Base-by-base conservation (phyloP, 1,139 yeast species). In the Pichia sp. region DNA sequence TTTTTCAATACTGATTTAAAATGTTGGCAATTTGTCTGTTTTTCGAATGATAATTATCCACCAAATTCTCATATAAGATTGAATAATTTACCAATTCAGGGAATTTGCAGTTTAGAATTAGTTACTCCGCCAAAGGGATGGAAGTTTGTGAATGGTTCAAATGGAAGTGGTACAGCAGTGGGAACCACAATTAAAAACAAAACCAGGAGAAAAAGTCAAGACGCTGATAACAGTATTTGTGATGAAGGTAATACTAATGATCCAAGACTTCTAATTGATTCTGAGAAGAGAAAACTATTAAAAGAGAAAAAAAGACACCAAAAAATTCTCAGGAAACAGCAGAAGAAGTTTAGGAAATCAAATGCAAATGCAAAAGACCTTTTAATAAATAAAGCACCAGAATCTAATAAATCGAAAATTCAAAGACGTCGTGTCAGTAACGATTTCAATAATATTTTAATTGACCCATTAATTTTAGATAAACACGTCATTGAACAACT, bases 11-110 rank as follows among this genome's bases (percentile, higher is more conserved):
- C 66, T 9, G 66, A 65, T 5, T 64, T 73, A 3, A 76, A 75
- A 43, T 76, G 75, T 48, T 87, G 96, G 96, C 65, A 64, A 35
- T 56, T 68, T 22, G 62, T 78, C 2, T 85, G 87, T 27, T 84
- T 73, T 59, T 66, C 81, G 1, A 70, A 69, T 48, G 79, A 78
- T 54, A 73, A 76, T 48, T 82, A 73, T 57, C 70, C 86, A 3
- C 61, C 65, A 16, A 68, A 70, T 49, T 69, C 76, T 0, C 65
- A 64, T 34, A 48, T 64, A 11, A 61, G 76, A 46, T 56, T 68
- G 47, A 63, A 47, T 62, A 62, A 54, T 36, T 34, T 58, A n/a
- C 60, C 66, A 5, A 48, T 62, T 8, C 49, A 49, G 7, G 70
- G 70, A 3, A 53, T 69, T 3, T 54, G 68, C 4, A 55, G 61